Evolutionary conservation across 148 eudicot genomes (phyloP), one percentile per base, ranked within the genome.

Genomic region (Vaccinium vitisidaea): DNA sequence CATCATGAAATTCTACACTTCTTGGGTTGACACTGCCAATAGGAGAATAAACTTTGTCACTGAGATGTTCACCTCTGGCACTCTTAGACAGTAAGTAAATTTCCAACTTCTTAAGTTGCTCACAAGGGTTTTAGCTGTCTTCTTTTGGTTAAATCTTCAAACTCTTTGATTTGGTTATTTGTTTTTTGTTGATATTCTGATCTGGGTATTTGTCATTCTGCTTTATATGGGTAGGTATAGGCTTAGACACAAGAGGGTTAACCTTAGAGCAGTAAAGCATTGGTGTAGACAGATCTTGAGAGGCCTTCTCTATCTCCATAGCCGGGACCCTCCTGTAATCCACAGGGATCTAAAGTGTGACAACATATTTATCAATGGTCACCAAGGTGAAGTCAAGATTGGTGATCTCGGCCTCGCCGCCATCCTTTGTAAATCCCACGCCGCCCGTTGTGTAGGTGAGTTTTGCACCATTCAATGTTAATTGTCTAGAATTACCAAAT

Each of bases 1-100:
- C 74, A 90, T 91, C 46, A 91, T 90, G 92, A 91, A 90, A 81
- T 90, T 91, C 82, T 91, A 90, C 80, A 88, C 88, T 77, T 91
- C 93, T 80, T 91, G 93, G 93, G 91, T 91, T 52, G 93, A 91
- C 83, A 80, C 85, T 59, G 86, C 87, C n/a, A 91, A 91, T 48
- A 86, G 90, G 87, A 88, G 88, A 82, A 88, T 91, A 59, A 91
- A 91, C 76, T 88, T 91, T 59, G 88, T 91, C 36, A 91, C 93
- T 25, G 93, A 91, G 55, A 84, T 90, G 90, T 91, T 91, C 88
- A 91, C 93, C 25, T 91, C 92, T 78, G 93, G 93, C 32, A 91
- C 92, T 56, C 89, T 91, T 27, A 89, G 91, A 86, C 93, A 91
- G 93, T 91, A 87, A 88, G 91, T 86, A 36, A 54, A 79, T 18